Evolutionary conservation across 768 basidiomycete genomes (phyloP).

Genomic region (Gymnopilus junonius): DNA sequence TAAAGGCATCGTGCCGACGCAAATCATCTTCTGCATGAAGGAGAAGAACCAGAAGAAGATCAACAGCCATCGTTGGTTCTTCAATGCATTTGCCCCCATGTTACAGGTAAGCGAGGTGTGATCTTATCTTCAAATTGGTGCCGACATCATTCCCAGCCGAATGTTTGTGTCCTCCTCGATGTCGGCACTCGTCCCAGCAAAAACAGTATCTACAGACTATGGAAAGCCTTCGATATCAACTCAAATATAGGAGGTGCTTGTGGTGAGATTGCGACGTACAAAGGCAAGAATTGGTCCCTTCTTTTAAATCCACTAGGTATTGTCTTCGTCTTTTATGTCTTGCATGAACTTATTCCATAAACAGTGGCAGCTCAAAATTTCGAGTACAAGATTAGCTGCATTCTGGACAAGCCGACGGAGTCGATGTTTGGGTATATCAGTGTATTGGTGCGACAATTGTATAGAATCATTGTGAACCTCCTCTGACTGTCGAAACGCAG

Average conservation of each 20-base stretch:
- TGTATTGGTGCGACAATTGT: constrained; percentile 64
- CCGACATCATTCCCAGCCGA: constrained; percentile 57
- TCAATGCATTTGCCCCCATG: constrained; percentile 88
- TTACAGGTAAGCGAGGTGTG: constrained; percentile 59
- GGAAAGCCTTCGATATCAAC: constrained; percentile 94
- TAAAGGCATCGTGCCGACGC: constrained; percentile 93
- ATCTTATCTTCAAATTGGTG: not conserved
- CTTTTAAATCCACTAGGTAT: constrained; percentile 84
- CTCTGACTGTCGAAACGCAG: constrained; percentile 34
- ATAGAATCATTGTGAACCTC: not conserved
- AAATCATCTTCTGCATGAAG: constrained; percentile 90
- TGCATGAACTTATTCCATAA: not conserved
- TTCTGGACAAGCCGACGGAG: constrained; percentile 89
- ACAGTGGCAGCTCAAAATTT: constrained; percentile 94
- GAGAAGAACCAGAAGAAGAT: constrained; percentile 98
- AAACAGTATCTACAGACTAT: constrained; percentile 90
- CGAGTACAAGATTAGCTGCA: constrained; percentile 92
- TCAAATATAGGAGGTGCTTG: constrained; percentile 95
- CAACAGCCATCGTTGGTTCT: constrained; percentile 97
- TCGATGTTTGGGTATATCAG: constrained; percentile 96
- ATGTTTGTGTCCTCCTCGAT: constrained; percentile 90
- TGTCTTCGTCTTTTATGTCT: constrained; percentile 14
- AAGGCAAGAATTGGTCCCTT: constrained; percentile 85
- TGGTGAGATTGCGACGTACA: constrained; percentile 94
- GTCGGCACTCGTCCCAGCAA: constrained; percentile 91